Base-by-base conservation (phyloP, 306 rosid genomes). In the Citrullus mucosospermus region DNA sequence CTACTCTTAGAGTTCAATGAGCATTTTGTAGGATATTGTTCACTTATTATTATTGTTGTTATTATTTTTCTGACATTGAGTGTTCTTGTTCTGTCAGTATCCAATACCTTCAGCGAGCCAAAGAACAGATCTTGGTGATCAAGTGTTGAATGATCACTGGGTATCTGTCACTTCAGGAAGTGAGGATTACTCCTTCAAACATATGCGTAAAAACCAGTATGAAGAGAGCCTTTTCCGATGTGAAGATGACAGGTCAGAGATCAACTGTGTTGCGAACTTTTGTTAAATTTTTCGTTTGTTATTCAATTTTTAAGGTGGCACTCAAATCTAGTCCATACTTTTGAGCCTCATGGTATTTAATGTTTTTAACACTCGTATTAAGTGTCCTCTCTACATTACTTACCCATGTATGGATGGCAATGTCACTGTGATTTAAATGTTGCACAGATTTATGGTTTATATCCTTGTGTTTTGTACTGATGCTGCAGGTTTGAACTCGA, bases 151-250 rank as follows among this genome's bases (percentile, higher is more conserved):
- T 86, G 99, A 96, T 78, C 88, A 91, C 66, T 96, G 98, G 99
- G 99, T 96, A 44, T 96, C 99, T 48, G 99, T 96, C 77, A 96
- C 99, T 80, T 96, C 99, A 72, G 99, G 99, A 82, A 96, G 99
- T 67, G 99, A 96, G 85, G 99, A 96, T 83, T 96, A 96, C 84
- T 96, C 99, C 78, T 96, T 96, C 75, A 96, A 96, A 86, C 99
- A 96, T 82, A 96, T 96, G 99, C 99, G 99, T 81, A 96, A 96
- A 88, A 96, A 96, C 83, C 99, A 96, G 84, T 96, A 96, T 78
- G 99, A 96, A 86, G 99, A 96, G 85, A 96, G 99, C 81, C 86
- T 96, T 87, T 96, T 96, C 81, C 91, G 99, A 84, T 96, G 99
- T 20, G 99, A 96, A 89, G 99, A 96, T 85, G 99, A 96, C 89